These are phyloP conservation scores for Alternaria sp. DNA, from an alignment of 2,329 filamentous ascomycete genomes.

Conservation along the genomic window DNA sequence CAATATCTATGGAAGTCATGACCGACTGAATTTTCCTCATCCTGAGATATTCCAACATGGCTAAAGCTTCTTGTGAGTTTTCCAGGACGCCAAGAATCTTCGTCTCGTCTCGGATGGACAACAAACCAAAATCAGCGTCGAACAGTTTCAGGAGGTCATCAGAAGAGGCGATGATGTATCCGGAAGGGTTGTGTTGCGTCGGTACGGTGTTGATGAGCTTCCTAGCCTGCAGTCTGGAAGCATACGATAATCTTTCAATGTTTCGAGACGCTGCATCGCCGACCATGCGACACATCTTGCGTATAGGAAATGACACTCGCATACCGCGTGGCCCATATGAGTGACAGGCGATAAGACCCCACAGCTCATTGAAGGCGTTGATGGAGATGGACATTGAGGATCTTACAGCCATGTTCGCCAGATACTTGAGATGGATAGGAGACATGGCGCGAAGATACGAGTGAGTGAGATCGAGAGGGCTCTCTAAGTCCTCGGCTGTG, in stretches of 20 bases:
- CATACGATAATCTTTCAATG: slow-evolving; percentile 86
- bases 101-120: slow-evolving; percentile 87
- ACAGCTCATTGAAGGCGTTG: slow-evolving; percentile 83
- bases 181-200: slow-evolving; percentile 81
- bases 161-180: slow-evolving; percentile 89
- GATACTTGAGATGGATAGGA: slow-evolving; percentile 86
- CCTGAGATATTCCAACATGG: slow-evolving; percentile 83
- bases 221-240: slow-evolving; percentile 81
- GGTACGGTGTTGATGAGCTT: slow-evolving; percentile 89
- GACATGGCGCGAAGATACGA: slow-evolving; percentile 89
- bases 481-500: slow-evolving; percentile 74
- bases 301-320: slow-evolving; percentile 90
- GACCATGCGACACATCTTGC: slow-evolving; percentile 89
- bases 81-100: slow-evolving; percentile 81
- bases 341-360: slow-evolving; percentile 89
- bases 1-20: slow-evolving; percentile 78
- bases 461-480: slow-evolving; percentile 82
- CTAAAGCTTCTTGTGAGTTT: slow-evolving; percentile 82
- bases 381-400: slow-evolving; percentile 95
- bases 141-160: slow-evolving; percentile 86
- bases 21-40: slow-evolving; percentile 79
- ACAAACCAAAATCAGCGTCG: slow-evolving; percentile 83
- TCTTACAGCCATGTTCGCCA: slow-evolving; percentile 88
- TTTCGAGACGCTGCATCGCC: slow-evolving; percentile 87
- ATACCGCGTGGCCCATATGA: slow-evolving; percentile 79